Evolutionary conservation across 2,329 filamentous ascomycete genomes (phyloP).

Genomic region (Aspergillus alliaceus): DNA sequence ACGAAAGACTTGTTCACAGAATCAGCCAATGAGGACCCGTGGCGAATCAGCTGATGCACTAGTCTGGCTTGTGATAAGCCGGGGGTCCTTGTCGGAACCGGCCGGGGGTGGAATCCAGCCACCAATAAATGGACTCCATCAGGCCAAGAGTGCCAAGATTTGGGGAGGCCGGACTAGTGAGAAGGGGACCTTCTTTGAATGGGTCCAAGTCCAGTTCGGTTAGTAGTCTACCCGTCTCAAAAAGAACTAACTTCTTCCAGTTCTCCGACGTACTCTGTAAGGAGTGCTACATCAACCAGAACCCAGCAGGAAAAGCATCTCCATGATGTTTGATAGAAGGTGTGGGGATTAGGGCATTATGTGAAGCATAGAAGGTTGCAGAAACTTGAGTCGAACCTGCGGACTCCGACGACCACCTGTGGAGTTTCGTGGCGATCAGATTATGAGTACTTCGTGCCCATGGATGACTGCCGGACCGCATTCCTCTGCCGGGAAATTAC

Average conservation of each 20-base stretch:
- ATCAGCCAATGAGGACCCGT: slow-evolving; percentile 1
- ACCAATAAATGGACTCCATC: background rate
- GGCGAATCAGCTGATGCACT: slow-evolving; percentile 6
- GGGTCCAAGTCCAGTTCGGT: background rate
- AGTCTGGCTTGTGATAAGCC: slow-evolving; percentile 3
- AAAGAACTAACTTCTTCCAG: background rate
- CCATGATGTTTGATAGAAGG: no score
- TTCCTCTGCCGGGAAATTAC: slow-evolving; percentile 9
- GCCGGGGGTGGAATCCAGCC: slow-evolving; percentile 3
- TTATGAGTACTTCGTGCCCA: no score
- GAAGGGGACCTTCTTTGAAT: background rate
- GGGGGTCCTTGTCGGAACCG: slow-evolving; percentile 8
- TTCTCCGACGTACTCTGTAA: background rate
- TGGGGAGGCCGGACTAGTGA: slow-evolving; percentile 6
- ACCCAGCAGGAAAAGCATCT: no score
- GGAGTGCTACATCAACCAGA: background rate
- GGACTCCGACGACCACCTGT: background rate
- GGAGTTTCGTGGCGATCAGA: background rate
- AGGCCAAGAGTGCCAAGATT: slow-evolving; percentile 14
- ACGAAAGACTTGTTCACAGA: background rate
- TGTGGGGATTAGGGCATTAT: background rate
- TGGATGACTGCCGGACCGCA: background rate
- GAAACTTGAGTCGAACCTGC: background rate
- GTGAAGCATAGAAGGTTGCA: background rate
- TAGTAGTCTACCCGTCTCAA: background rate